Evolutionary conservation across 441 rosid species (phyloP).

Genomic region (Erodium moschatum): DNA sequence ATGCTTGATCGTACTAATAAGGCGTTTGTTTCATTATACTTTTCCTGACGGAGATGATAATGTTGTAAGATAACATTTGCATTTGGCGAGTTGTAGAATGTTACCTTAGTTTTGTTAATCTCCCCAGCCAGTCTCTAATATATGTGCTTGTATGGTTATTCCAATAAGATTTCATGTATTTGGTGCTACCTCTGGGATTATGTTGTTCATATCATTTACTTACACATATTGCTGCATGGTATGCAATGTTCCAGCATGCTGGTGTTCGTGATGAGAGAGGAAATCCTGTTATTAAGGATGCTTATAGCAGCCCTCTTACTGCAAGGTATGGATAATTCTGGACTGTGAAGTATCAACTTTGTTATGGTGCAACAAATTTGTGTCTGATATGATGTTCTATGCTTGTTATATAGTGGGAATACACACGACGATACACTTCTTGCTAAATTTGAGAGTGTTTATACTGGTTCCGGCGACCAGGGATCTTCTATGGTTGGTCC

Average conservation of each 20-base stretch:
- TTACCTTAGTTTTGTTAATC: no score
- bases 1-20: not conserved
- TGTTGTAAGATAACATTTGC: not conserved
- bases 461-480: constrained; percentile 78
- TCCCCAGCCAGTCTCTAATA: not conserved
- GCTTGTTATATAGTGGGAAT: constrained; percentile 59
- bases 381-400: constrained; percentile 15
- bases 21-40: not conserved
- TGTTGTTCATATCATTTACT: no score
- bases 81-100: not conserved
- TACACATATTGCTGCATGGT: constrained; percentile 7
- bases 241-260: constrained; percentile 44
- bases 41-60: not conserved
- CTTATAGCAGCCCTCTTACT: constrained; percentile 72
- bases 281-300: constrained; percentile 71
- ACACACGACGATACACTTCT: constrained; percentile 58
- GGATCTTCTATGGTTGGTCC: constrained; percentile 80
- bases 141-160: not conserved
- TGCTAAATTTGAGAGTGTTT: constrained; percentile 74
- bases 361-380: constrained; percentile 5
- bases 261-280: constrained; percentile 77
- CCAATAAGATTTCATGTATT: not conserved
- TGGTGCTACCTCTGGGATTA: not conserved
- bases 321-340: constrained; percentile 48
- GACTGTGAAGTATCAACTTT: not conserved